Percentiles rank a stretch among this genome's conserved stretches.
Conservation (phyloP, 176 grass and related monocot species). For the Olyra latifolia region DNA sequence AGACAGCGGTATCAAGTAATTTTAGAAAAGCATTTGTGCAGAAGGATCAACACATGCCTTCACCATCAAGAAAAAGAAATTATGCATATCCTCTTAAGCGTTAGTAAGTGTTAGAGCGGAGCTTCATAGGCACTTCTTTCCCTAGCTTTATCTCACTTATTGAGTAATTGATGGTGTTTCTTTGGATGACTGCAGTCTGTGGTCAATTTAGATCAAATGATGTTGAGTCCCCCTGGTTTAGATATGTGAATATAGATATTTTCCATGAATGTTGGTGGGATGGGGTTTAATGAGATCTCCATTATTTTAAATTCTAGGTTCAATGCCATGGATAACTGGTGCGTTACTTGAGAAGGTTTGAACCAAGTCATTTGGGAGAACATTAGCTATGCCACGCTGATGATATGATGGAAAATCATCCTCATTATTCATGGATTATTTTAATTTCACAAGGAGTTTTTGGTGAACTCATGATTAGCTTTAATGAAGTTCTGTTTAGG, state of each 20-base stretch:
- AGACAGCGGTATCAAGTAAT: slow-evolving; percentile 14
- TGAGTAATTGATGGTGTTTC: neutral
- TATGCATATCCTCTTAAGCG: slow-evolving; percentile 16
- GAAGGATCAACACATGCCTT: slow-evolving; percentile 34
- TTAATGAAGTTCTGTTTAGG: neutral
- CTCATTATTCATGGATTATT: slow-evolving; percentile 1
- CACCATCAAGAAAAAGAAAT: slow-evolving; percentile 30
- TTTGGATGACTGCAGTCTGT: neutral
- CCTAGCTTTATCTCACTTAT: neutral
- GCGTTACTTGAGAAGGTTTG: neutral
- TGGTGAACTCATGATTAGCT: neutral
- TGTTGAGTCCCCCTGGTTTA: neutral
- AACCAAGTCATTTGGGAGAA: neutral
- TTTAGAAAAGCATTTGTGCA: slow-evolving; percentile 14
- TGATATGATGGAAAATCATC: neutral
- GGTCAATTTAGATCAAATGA: neutral
- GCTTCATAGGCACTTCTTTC: neutral
- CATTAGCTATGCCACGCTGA: neutral
- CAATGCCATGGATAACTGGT: neutral
- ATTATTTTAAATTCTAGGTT: neutral
- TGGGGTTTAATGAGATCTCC: neutral
- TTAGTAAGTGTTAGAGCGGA: slow-evolving; percentile 40
- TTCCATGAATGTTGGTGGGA: neutral
- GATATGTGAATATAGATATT: neutral
- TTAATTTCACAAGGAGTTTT: neutral